Evolutionary conservation across 768 basidiomycete genomes (phyloP), one percentile per base, ranked within the genome.

Genomic region (Mycena kentingensis): DNA sequence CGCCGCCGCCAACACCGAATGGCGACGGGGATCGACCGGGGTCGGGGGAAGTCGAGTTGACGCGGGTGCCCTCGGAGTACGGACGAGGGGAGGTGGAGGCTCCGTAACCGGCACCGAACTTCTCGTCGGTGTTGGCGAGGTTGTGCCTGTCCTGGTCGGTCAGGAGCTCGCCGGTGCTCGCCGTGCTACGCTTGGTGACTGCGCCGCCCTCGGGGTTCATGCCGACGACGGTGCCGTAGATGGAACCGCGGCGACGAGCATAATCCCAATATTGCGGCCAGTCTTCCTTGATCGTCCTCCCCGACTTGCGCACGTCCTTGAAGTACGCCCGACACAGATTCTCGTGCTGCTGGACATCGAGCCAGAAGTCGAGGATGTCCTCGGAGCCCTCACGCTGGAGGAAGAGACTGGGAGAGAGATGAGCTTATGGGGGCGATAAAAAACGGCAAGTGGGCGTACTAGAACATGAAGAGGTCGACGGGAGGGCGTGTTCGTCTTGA

Each of bases 261-360:
- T 93, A 92, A 58, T 93, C 88, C 85, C 92, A 95, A 64, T 96
- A 98, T 69, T 97, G 92, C 5, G 97, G 97, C 97, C 97, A 99
- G 68, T 98, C 97, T 16, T 98, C 90, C 67, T 88, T 89, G 68
- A 99, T 90, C 12, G 88, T 84, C 24, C 89, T 83, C 3, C 95
- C 94, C 0, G 94, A 94, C 73, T 95, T 94, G 65, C 91, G 88
- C 47, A 99, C 85, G 70, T 98, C 97, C 77, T 98, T 97, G 83
- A 99, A 98, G 71, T 98, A 98, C 7, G 96, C 97, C 55, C 95
- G 83, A 70, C 96, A 98, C 28, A 99, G 84, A 67, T 98, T 98
- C 74, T 98, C 97, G 68, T 99, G 97, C 72, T 98, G 97, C 63
- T 97, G 94, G 5, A 98, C 97, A 68, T 99, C 97, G 25, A 99